phyloP scores from a whole-genome alignment of 371 early-diverging fungal species.

The Conidiobolus incongruus region DNA sequence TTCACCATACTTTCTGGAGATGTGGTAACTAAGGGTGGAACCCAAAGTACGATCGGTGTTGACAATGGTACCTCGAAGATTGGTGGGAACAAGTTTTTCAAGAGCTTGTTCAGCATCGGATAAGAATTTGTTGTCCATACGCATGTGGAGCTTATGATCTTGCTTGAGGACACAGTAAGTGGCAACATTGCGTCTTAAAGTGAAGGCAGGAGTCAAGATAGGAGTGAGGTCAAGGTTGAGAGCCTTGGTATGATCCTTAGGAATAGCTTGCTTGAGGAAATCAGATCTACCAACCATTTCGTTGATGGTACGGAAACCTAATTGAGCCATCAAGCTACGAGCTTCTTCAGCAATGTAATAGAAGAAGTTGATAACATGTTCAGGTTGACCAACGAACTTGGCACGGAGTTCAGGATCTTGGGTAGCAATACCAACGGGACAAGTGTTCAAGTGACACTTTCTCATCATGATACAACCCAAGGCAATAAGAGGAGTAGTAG shows the following conservation, averaged over 20 bases:
- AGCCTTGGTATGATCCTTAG: constrained; percentile 58
- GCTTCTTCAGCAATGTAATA: constrained; percentile 87
- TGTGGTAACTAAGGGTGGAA: constrained; percentile 70
- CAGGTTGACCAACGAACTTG: constrained; percentile 83
- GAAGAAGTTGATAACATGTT: constrained; percentile 94
- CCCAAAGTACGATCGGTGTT: constrained; percentile 93
- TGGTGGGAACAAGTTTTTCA: constrained; percentile 25
- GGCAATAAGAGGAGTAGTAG: constrained; percentile 91
- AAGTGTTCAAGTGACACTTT: constrained; percentile 81
- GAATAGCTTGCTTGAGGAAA: constrained; percentile 44
- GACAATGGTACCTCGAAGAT: constrained; percentile 39
- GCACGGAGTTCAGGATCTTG: constrained; percentile 84
- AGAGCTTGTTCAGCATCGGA: constrained; percentile 54
- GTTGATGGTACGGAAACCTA: constrained; percentile 76
- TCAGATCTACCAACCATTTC: constrained; percentile 92
- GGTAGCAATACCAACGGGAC: constrained; percentile 93
- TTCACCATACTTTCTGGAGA: constrained; percentile 61
- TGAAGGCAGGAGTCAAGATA: constrained; percentile 69
- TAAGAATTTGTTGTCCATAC: constrained; percentile 63
- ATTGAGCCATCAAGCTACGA: constrained; percentile 73
- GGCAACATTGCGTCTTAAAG: constrained; percentile 67
- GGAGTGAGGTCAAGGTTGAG: constrained; percentile 60
- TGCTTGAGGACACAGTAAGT: constrained; percentile 58
- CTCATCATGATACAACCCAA: constrained; percentile 93
- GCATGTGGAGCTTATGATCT: constrained; percentile 61